These are phyloP conservation scores for Rhodotorula sp. DNA, from an alignment of 1,284 basidiomycete species.

Conservation along the genomic window DNA sequence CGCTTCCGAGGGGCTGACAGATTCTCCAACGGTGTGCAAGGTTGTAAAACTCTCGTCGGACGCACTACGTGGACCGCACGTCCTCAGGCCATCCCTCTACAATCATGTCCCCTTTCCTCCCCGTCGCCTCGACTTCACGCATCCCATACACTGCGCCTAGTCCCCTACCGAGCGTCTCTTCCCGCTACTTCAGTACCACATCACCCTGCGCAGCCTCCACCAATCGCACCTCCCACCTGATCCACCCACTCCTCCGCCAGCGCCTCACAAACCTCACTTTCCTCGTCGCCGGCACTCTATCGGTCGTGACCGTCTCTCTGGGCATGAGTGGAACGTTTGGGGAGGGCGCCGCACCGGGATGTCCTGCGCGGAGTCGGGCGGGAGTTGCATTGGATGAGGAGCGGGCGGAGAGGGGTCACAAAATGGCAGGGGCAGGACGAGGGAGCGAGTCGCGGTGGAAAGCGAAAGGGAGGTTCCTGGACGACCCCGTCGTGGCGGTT, in stretches of 20 bases:
- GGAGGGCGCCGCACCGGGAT: not conserved
- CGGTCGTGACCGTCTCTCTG: constrained; percentile 27
- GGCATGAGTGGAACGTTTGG: constrained; percentile 25
- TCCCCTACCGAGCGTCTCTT: not conserved
- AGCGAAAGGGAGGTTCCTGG: constrained; percentile 15
- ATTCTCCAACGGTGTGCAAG: too few relatives aligned
- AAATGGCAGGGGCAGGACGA: not conserved
- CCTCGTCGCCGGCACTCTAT: constrained; percentile 21
- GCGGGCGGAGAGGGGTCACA: too few relatives aligned
- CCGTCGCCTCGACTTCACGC: constrained; percentile 4
- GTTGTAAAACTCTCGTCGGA: too few relatives aligned
- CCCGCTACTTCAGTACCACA: not conserved
- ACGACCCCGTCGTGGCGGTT: constrained; percentile 5
- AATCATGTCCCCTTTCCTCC: not conserved
- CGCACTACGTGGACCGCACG: too few relatives aligned
- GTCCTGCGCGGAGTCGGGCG: constrained; percentile 12
- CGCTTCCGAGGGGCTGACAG: too few relatives aligned
- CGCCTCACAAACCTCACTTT: constrained; percentile 34
- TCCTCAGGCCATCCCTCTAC: not conserved
- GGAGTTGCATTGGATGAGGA: constrained; percentile 3
- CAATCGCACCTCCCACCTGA: constrained; percentile 6
- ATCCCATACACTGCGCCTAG: not conserved
- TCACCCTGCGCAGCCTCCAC: not conserved
- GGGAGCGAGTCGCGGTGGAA: not conserved
- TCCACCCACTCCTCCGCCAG: constrained; percentile 25